Evolutionary conservation across 768 basidiomycete genomes (phyloP).

Genomic region (Fistulinella prunicolor): DNA sequence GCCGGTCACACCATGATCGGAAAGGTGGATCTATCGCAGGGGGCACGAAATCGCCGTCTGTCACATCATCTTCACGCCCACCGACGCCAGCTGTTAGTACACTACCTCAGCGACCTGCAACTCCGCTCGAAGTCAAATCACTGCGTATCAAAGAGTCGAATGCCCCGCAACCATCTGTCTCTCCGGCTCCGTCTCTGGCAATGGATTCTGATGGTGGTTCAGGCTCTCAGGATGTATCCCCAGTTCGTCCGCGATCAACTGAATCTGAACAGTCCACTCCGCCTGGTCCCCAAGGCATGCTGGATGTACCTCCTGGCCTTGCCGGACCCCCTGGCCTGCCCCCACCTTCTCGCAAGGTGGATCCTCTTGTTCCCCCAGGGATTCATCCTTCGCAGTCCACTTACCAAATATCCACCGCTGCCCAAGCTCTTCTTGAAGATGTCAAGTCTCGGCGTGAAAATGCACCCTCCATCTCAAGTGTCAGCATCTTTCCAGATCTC

Average conservation of each 20-base stretch:
- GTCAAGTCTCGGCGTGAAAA: slow-evolving; percentile 73
- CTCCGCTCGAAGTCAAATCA: slow-evolving; percentile 42
- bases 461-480: slow-evolving; percentile 36
- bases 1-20: slow-evolving; percentile 42
- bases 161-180: slow-evolving; percentile 37
- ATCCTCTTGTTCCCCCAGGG: slow-evolving; percentile 46
- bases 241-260: slow-evolving; percentile 40
- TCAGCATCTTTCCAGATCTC: slow-evolving; percentile 84
- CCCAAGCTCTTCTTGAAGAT: slow-evolving; percentile 81
- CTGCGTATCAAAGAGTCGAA: slow-evolving; percentile 40
- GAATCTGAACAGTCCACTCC: slow-evolving; percentile 38
- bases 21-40: slow-evolving; percentile 36
- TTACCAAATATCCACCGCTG: slow-evolving; percentile 87
- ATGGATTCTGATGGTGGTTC: slow-evolving; percentile 51
- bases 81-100: slow-evolving; percentile 45
- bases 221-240: slow-evolving; percentile 41
- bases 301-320: slow-evolving; percentile 59
- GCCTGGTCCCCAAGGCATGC: slow-evolving; percentile 48
- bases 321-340: slow-evolving; percentile 50
- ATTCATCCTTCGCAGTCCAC: slow-evolving; percentile 45
- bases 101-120: slow-evolving; percentile 41
- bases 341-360: slow-evolving; percentile 45
- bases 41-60: slow-evolving; percentile 43
- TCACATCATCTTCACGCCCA: slow-evolving; percentile 55
- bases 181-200: slow-evolving; percentile 47